A percentile compares a stretch with the other conserved stretches of the same genome.
These are phyloP conservation scores for Blastocladiella emersonii DNA, from an alignment of 371 early-diverging fungal genomes.

Conservation along the genomic window DNA sequence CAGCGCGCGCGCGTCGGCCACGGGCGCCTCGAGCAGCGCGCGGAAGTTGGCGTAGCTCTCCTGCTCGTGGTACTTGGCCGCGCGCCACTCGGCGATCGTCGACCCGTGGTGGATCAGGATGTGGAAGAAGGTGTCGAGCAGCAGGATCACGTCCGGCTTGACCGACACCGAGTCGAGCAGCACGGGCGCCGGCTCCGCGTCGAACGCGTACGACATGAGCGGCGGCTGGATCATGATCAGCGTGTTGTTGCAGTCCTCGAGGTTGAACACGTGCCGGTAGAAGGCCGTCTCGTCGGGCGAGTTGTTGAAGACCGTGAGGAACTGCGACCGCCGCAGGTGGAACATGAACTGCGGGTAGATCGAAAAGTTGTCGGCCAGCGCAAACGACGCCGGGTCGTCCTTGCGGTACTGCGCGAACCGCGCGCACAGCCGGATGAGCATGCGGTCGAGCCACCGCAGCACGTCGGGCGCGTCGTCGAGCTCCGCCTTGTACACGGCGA, in stretches of 20 bases:
- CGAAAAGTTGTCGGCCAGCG: constrained; percentile 85
- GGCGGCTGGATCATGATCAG: constrained; percentile 99
- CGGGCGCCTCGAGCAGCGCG: constrained; percentile 78
- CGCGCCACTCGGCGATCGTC: constrained; percentile 83
- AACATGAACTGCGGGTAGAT: constrained; percentile 99
- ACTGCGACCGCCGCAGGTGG: constrained; percentile 94
- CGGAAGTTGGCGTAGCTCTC: constrained; percentile 90
- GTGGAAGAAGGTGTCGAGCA: constrained; percentile 98
- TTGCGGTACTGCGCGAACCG: constrained; percentile 92
- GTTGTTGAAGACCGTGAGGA: constrained; percentile 98
- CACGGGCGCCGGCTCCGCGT: constrained; percentile 83
- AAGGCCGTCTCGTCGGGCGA: constrained; percentile 98
- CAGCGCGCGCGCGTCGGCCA: constrained; percentile 75
- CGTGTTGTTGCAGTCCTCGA: constrained; percentile 89
- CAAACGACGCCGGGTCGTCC: constrained; percentile 89
- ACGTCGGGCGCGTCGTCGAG: constrained; percentile 98
- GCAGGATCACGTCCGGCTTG: constrained; percentile 86
- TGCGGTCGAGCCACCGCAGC: constrained; percentile 96
- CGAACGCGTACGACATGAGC: constrained; percentile 83
- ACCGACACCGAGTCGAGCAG: constrained; percentile 94
- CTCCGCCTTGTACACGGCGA: constrained; percentile 93
- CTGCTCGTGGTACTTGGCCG: constrained; percentile 81
- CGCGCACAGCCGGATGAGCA: constrained; percentile 96
- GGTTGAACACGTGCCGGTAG: constrained; percentile 83
- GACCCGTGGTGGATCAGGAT: constrained; percentile 93